phyloP scores from a whole-genome alignment of 2,329 filamentous ascomycete genomes.

The Alternaria dauci region DNA sequence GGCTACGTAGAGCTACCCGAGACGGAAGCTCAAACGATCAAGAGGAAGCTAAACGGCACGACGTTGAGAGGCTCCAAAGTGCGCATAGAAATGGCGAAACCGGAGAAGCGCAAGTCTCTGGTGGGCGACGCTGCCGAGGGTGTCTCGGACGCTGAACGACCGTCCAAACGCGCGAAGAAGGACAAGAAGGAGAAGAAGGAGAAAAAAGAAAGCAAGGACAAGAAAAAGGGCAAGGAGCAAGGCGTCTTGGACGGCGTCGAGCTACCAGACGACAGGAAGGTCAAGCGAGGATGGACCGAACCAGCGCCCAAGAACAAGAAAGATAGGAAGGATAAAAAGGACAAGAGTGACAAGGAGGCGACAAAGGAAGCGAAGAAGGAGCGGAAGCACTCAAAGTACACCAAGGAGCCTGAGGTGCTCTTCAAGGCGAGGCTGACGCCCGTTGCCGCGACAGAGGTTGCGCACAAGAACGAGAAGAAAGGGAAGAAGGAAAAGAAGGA shows the following conservation, averaged over 20 bases:
- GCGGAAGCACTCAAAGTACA: conserved; percentile 77
- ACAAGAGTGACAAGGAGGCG: conserved; percentile 51
- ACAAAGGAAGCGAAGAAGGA: conserved; percentile 65
- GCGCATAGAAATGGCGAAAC: conserved; percentile 80
- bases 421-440: conserved; percentile 81
- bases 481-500: conserved; percentile 68
- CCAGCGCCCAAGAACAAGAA: conserved; percentile 54
- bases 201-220: conserved; percentile 51
- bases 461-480: conserved; percentile 54
- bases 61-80: conserved; percentile 87
- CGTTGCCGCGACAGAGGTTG: conserved; percentile 46
- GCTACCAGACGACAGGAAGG: conserved; percentile 75
- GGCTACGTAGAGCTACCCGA: conserved; percentile 86
- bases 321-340: conserved; percentile 57
- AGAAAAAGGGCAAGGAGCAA: conserved; percentile 58
- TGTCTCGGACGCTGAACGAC: conserved; percentile 58
- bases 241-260: conserved; percentile 72
- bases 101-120: conserved; percentile 62
- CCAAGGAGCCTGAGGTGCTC: conserved; percentile 79
- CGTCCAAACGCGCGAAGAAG: conserved; percentile 56
- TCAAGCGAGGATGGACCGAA: conserved; percentile 91
- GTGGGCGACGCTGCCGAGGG: conserved; percentile 49
- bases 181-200: conserved; percentile 57
- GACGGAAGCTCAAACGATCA: conserved; percentile 87
- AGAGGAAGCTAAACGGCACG: conserved; percentile 87